phyloP scores from a whole-genome alignment of 202 grass and related monocot species.

The Zizania palustris region DNA sequence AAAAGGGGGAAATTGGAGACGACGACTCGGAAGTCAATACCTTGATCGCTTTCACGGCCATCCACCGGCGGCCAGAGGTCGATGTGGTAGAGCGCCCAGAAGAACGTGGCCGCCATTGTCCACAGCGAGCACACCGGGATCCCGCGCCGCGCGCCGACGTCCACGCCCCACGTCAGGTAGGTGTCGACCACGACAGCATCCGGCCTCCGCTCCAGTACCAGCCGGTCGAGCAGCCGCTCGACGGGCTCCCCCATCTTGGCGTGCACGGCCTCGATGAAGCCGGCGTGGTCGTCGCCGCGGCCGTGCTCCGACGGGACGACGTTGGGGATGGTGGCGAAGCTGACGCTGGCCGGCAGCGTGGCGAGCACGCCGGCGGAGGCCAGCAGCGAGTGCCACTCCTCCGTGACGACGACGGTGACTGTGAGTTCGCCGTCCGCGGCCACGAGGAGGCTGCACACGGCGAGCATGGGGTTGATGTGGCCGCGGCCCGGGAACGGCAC shows the following conservation, averaged over 20 bases:
- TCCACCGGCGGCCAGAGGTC: slow-evolving; percentile 37
- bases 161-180: slow-evolving; percentile 55
- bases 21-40: slow-evolving; percentile 28
- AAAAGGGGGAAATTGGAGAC: background rate
- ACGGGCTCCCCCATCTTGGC: slow-evolving; percentile 52
- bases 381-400: slow-evolving; percentile 68
- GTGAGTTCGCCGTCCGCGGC: slow-evolving; percentile 33
- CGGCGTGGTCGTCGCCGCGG: slow-evolving; percentile 40
- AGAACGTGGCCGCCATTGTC: slow-evolving; percentile 57
- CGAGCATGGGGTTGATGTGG: slow-evolving; percentile 78
- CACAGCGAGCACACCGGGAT: slow-evolving; percentile 66
- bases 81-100: slow-evolving; percentile 45
- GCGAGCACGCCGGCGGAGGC: background rate
- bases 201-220: slow-evolving; percentile 27
- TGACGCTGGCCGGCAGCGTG: slow-evolving; percentile 39
- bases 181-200: slow-evolving; percentile 57
- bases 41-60: slow-evolving; percentile 24
- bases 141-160: slow-evolving; percentile 41
- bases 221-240: slow-evolving; percentile 56
- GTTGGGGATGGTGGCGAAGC: slow-evolving; percentile 53
- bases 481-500: slow-evolving; percentile 69
- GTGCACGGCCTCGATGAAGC: slow-evolving; percentile 60
- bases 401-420: slow-evolving; percentile 64
- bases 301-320: slow-evolving; percentile 54
- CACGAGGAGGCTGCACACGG: slow-evolving; percentile 53